Conservation (phyloP, 2,329 filamentous ascomycete species). For the Aspergillus sp. region DNA sequence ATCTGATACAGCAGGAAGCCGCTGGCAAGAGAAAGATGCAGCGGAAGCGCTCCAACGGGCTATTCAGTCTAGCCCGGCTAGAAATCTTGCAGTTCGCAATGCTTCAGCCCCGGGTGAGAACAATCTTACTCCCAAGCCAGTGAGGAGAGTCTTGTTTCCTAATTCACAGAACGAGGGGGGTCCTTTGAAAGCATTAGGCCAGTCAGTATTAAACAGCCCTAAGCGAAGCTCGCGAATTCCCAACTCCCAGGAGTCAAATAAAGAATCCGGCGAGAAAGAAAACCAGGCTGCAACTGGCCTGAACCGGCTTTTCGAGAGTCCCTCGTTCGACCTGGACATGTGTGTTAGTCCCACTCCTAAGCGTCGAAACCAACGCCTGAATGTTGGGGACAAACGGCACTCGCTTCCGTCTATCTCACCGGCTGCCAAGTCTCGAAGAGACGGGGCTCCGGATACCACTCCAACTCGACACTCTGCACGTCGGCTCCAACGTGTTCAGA, state of each 20-base stretch:
- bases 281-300: constrained; percentile 54
- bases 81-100: constrained; percentile 48
- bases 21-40: constrained; percentile 40
- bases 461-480: constrained; percentile 35
- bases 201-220: constrained; percentile 49
- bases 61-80: constrained; percentile 62
- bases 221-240: constrained; percentile 44
- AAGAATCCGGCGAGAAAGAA: constrained; percentile 55
- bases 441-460: constrained; percentile 20
- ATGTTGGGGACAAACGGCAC: constrained; percentile 34
- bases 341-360: constrained; percentile 52
- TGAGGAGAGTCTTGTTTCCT: constrained; percentile 47
- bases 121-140: constrained; percentile 56
- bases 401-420: constrained; percentile 41
- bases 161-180: constrained; percentile 35
- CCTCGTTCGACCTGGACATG: constrained; percentile 53
- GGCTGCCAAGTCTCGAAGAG: constrained; percentile 26
- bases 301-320: constrained; percentile 66
- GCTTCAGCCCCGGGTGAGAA: constrained; percentile 44
- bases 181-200: constrained; percentile 37
- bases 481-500: constrained; percentile 35
- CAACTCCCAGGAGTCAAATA: constrained; percentile 36
- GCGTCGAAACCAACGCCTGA: constrained; percentile 55
- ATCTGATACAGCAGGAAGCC: constrained; percentile 31
- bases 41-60: constrained; percentile 53